Conservation (phyloP, 352 stramenopile genomes). For the Elongisporangium undulatum region DNA sequence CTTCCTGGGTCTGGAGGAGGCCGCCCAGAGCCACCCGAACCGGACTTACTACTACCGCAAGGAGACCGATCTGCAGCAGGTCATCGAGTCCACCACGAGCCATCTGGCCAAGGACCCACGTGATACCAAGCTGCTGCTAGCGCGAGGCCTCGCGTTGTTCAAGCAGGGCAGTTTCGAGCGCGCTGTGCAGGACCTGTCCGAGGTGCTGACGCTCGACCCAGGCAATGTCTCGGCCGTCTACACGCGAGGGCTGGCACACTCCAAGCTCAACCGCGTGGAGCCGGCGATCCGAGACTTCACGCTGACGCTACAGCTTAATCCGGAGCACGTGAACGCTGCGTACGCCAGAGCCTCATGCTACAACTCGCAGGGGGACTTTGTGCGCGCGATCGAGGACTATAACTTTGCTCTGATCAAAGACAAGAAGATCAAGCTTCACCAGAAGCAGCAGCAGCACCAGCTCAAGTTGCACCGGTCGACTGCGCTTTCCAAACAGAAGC, state of each 20-base stretch:
- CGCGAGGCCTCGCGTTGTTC: conserved; percentile 71
- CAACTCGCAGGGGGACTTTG: conserved; percentile 84
- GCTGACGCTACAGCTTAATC: conserved; percentile 65
- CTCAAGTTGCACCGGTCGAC: conserved; percentile 26
- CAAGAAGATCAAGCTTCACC: conserved; percentile 27
- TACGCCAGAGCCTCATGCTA: conserved; percentile 85
- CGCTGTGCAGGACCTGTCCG: conserved; percentile 52
- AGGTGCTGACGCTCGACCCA: conserved; percentile 38
- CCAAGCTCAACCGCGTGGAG: conserved; percentile 66
- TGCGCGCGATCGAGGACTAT: conserved; percentile 88
- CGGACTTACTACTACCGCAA: conserved; percentile 82
- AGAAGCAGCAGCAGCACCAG: conserved; percentile 24
- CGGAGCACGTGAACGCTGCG: conserved; percentile 83
- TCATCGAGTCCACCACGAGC: conserved; percentile 68
- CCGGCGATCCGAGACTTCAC: conserved; percentile 81
- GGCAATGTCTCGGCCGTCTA: conserved; percentile 55
- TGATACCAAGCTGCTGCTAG: conserved; percentile 63
- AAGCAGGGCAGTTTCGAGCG: conserved; percentile 62
- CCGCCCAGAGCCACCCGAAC: conserved; percentile 54
- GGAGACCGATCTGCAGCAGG: conserved; percentile 55
- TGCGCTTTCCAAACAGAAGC: conserved; percentile 18
- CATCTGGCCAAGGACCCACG: conserved; percentile 57
- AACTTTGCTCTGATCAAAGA: conserved; percentile 85
- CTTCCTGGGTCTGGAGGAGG: conserved; percentile 64
- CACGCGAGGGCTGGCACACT: conserved; percentile 64